phyloP scores from a whole-genome alignment of 768 basidiomycete genomes.

The Trametes elegans region DNA sequence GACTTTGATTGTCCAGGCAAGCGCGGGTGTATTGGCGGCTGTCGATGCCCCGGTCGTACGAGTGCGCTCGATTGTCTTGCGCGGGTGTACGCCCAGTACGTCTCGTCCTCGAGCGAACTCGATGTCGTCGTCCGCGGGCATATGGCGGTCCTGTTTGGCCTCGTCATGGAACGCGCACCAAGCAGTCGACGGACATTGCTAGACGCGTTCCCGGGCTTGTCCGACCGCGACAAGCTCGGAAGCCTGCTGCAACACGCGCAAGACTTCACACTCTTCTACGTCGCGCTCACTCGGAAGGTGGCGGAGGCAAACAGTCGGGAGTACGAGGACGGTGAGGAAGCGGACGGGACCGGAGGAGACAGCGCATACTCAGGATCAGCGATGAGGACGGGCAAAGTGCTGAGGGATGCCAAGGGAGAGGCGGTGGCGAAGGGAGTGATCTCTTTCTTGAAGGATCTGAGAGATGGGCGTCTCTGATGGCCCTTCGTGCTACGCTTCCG shows the following conservation, averaged over 20 bases:
- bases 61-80: constrained; percentile 52
- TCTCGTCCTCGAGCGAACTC: constrained; percentile 29
- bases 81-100: constrained; percentile 45
- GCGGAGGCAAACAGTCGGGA: constrained; percentile 9
- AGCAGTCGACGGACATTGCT: constrained; percentile 35
- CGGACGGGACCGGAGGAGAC: constrained; percentile 13
- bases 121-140: constrained; percentile 64
- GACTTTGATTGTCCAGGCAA: constrained; percentile 50
- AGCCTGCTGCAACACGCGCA: constrained; percentile 36
- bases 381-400: constrained; percentile 6
- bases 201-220: constrained; percentile 35
- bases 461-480: constrained; percentile 3
- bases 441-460: constrained; percentile 47
- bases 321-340: constrained; percentile 3
- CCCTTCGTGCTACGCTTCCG: too few species aligned
- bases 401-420: constrained; percentile 28
- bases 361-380: background rate
- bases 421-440: constrained; percentile 43
- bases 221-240: constrained; percentile 29
- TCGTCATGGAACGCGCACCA: constrained; percentile 38
- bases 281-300: constrained; percentile 31
- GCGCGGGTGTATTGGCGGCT: constrained; percentile 48
- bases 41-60: constrained; percentile 47
- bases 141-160: constrained; percentile 69
- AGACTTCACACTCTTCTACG: constrained; percentile 43